phyloP scores from a whole-genome alignment of 306 rosid genomes.

The Dalbergia cochinchinensis region DNA sequence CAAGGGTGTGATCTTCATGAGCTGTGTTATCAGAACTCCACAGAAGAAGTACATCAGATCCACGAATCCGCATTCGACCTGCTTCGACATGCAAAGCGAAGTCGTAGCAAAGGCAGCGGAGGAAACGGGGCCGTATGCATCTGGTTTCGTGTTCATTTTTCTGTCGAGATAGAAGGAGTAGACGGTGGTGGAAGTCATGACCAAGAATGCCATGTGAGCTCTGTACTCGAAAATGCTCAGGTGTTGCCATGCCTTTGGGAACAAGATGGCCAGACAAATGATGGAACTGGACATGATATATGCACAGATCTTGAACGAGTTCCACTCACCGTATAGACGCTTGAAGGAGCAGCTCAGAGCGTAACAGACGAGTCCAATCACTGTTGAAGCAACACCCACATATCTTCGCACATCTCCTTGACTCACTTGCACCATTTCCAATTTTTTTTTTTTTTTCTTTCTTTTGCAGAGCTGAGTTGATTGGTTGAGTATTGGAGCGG shows the following conservation, averaged over 20 bases:
- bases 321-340: not conserved
- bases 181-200: not conserved
- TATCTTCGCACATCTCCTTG: not conserved
- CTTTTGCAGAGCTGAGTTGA: too few species aligned
- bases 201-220: not conserved
- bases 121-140: not conserved
- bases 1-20: not conserved
- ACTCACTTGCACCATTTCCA: too few species aligned
- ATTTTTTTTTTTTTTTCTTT: too few species aligned
- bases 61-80: too few species aligned
- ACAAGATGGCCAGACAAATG: not conserved
- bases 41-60: not conserved
- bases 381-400: not conserved
- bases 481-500: too few species aligned
- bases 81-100: not conserved
- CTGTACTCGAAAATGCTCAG: not conserved
- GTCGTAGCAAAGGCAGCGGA: not conserved
- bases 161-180: not conserved
- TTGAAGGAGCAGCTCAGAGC: not conserved
- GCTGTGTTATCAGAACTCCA: not conserved
- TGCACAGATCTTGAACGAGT: not conserved
- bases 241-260: not conserved
- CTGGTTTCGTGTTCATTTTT: not conserved
- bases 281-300: not conserved
- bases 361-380: not conserved